Percentiles rank a stretch among this genome's conserved stretches.
phyloP scores from a whole-genome alignment of 202 grass and related monocot species.

The Dendrocalamus latiflorus region DNA sequence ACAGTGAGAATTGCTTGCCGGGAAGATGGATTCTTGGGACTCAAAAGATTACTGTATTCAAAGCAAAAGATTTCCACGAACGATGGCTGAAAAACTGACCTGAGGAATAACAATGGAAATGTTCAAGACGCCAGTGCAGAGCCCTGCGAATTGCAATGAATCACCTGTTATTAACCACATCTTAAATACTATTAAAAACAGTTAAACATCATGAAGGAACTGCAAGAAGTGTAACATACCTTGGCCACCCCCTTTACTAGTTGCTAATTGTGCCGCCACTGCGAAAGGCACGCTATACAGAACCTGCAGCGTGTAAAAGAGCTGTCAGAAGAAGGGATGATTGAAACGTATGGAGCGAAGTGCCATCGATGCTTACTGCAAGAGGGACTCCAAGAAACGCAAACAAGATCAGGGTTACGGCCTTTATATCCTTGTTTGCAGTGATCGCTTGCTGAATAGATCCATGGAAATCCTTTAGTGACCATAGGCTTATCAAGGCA shows the following conservation, averaged over 20 bases:
- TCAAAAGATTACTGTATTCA: background rate
- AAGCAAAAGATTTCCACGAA: background rate
- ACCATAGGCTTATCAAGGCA: conserved; percentile 70
- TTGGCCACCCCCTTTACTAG: conserved; percentile 61
- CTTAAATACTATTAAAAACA: background rate
- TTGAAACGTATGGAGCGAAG: background rate
- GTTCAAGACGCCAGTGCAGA: conserved; percentile 82
- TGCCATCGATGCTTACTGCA: conserved; percentile 46
- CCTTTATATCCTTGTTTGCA: conserved; percentile 46
- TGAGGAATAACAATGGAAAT: conserved; percentile 89
- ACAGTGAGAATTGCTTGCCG: background rate
- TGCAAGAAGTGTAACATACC: conserved; percentile 22
- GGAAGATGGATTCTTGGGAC: too few species aligned
- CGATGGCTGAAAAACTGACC: conserved; percentile 20
- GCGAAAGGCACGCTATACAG: conserved; percentile 90
- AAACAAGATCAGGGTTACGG: conserved; percentile 52
- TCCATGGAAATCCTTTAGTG: conserved; percentile 50
- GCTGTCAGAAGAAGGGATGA: background rate
- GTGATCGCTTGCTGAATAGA: conserved; percentile 54
- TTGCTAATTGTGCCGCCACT: conserved; percentile 63
- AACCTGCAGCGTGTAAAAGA: conserved; percentile 37
- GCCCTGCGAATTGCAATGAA: conserved; percentile 39
- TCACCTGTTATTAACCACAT: background rate
- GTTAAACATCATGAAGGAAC: background rate
- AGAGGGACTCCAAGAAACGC: conserved; percentile 70